A percentile compares a stretch with the other conserved stretches of the same genome.
Evolutionary conservation across 108 stramenopile species (phyloP).

Genomic region (Pseudonitzschia delicatissima): DNA sequence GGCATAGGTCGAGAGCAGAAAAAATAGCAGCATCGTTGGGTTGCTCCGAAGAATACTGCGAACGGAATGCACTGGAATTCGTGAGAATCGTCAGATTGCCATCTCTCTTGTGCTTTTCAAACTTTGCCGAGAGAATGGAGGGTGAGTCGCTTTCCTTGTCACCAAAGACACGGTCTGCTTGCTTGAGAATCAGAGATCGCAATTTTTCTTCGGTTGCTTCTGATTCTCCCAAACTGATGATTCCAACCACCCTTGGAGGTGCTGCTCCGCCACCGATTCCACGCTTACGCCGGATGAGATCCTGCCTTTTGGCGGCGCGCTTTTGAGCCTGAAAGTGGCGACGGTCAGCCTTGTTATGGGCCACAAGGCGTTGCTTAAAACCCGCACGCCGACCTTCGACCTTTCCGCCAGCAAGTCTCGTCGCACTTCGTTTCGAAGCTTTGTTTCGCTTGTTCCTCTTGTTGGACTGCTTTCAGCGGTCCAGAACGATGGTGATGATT

Average conservation of each 20-base stretch:
- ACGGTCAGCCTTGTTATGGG: constrained; percentile 70
- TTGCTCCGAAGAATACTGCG: constrained; percentile 45
- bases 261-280: constrained; percentile 31
- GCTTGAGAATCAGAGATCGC: constrained; percentile 27
- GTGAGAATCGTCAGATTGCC: constrained; percentile 77
- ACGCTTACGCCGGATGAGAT: constrained; percentile 44
- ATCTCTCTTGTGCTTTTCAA: constrained; percentile 74
- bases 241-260: constrained; percentile 83
- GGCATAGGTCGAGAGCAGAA: constrained; percentile 83
- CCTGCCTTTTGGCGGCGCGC: constrained; percentile 49
- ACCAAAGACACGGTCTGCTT: constrained; percentile 44
- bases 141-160: constrained; percentile 15
- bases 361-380: constrained; percentile 18
- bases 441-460: constrained; percentile 79
- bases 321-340: constrained; percentile 58
- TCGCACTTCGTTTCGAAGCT: constrained; percentile 65
- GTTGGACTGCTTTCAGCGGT: constrained; percentile 64
- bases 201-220: constrained; percentile 67
- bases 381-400: constrained; percentile 38
- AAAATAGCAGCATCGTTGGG: constrained; percentile 59
- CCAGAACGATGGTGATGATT: constrained; percentile 55
- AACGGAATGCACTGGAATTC: constrained; percentile 63
- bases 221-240: constrained; percentile 67
- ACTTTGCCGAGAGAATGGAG: constrained; percentile 61
- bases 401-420: constrained; percentile 63